These are phyloP conservation scores for Phialophora verrucosa DNA, from an alignment of 2,329 filamentous ascomycete species.

Conservation along the genomic window DNA sequence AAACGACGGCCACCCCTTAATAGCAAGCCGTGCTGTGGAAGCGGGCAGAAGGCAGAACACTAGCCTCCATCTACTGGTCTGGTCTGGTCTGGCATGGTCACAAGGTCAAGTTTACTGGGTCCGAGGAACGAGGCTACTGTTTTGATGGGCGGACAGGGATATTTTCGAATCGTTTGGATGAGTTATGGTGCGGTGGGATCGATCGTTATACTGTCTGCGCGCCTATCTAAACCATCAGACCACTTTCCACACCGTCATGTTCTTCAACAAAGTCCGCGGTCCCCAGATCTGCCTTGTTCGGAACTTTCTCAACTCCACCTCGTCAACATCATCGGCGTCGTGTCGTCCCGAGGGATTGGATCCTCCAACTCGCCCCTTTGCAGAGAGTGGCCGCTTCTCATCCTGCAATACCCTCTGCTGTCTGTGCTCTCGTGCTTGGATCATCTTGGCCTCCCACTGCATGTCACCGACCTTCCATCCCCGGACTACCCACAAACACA, in stretches of 20 bases:
- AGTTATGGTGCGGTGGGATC: too few species aligned
- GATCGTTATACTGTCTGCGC: background rate
- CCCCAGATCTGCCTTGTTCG: constrained; percentile 23
- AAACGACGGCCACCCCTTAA: background rate
- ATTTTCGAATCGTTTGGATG: too few species aligned
- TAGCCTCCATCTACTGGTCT: too few species aligned
- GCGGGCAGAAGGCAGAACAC: background rate
- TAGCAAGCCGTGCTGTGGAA: background rate
- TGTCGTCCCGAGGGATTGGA: background rate
- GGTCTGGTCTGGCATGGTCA: too few species aligned
- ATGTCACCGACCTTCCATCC: constrained; percentile 50
- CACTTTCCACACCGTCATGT: constrained; percentile 26
- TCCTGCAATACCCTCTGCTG: constrained; percentile 24
- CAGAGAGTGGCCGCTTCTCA: constrained; percentile 16
- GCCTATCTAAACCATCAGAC: constrained; percentile 3
- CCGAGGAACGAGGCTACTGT: too few species aligned
- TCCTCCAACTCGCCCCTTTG: background rate
- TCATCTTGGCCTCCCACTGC: constrained; percentile 26
- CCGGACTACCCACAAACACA: constrained; percentile 52
- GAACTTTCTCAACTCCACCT: constrained; percentile 13
- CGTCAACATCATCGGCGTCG: constrained; percentile 10
- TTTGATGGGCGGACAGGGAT: too few species aligned
- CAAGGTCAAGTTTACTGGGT: too few species aligned
- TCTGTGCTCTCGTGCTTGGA: constrained; percentile 17
- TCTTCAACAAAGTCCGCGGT: constrained; percentile 24